phyloP scores from a whole-genome alignment of 805 yeast species.

The Clavispora vitiphila region DNA sequence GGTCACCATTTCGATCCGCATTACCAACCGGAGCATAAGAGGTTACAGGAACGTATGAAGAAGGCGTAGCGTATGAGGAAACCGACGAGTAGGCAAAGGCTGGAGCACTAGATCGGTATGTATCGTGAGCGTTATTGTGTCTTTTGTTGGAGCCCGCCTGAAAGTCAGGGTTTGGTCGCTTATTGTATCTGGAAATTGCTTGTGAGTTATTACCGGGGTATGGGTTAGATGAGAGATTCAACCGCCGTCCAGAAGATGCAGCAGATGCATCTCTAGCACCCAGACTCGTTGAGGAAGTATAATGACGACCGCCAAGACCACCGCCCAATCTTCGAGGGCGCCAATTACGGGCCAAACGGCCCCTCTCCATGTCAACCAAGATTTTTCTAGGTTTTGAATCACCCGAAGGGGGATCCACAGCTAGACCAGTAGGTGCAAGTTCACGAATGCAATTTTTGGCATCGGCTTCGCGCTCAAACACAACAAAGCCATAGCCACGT shows the following conservation, averaged over 20 bases:
- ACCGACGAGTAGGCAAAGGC: neutral
- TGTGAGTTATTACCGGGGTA: slow-evolving; percentile 7
- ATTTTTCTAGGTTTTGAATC: slow-evolving; percentile 43
- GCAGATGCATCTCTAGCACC: slow-evolving; percentile 29
- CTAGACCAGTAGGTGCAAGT: slow-evolving; percentile 42
- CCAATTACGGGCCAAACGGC: slow-evolving; percentile 62
- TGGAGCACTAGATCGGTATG: neutral
- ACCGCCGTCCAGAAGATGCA: slow-evolving; percentile 25
- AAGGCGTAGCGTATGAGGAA: slow-evolving; percentile 2
- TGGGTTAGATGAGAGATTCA: slow-evolving; percentile 13
- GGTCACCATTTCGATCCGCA: neutral
- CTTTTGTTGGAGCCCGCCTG: slow-evolving; percentile 6
- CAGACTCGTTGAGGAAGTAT: slow-evolving; percentile 34
- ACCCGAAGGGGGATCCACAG: slow-evolving; percentile 27
- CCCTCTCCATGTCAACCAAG: slow-evolving; percentile 70
- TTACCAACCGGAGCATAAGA: neutral
- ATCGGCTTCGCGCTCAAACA: slow-evolving; percentile 56
- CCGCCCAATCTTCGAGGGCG: slow-evolving; percentile 80
- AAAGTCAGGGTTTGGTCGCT: slow-evolving; percentile 10
- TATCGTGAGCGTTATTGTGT: neutral
- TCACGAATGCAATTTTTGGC: slow-evolving; percentile 59
- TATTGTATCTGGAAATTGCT: slow-evolving; percentile 4
- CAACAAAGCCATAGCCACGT: slow-evolving; percentile 81
- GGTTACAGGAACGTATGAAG: slow-evolving; percentile 1
- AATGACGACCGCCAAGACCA: slow-evolving; percentile 84